Evolutionary conservation across 192 early-diverging fungal species (phyloP), one percentile per base, ranked within the genome.

Genomic region (Dissophora globulifera): DNA sequence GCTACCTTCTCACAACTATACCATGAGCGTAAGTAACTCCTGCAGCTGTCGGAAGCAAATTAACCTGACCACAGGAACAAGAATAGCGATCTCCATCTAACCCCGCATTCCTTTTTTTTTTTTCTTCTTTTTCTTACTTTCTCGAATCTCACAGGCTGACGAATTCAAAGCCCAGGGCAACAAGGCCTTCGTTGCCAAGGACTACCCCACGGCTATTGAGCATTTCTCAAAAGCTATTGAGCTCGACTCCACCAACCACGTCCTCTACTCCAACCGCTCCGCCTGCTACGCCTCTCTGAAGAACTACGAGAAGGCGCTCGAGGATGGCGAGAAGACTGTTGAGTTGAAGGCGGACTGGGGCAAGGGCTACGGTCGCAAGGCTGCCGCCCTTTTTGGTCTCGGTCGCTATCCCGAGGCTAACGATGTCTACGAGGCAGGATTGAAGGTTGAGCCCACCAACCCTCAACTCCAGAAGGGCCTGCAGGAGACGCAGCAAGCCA

Each of bases 181-280:
- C 88, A 85, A 91, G 65, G 93, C 90, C 58, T 97, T 97, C 78
- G 70, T 89, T 27, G 81, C 91, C 35, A 90, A 93, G 50, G 84
- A 91, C 75, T 94, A 88, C 78, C 79, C 85, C 13, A 85, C 84
- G 57, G 94, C 95, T 2, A 88, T 96, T 74, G 82, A 89, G 53
- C 79, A 76, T 50, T 97, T 96, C 66, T 85, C 94, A 40, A 71
- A 93, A 62, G 95, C 94, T 20, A 95, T 95, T 62, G 89, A 90
- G n/a, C 80, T 92, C 50, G 95, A 95, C 62, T 83, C 93, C 13
- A 69, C 79, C 51, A 97, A 97, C 87, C 94, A 96, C 75, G 94
- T 97, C 29, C 84, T 97, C 35, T 96, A 92, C 79, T 95, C 94
- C 9, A 97, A 97, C 87, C 93, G 94, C 65, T 96, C 95, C 8